Base-by-base conservation (phyloP, 108 stramenopile genomes). In the Pseudonitzschia multiseries region DNA sequence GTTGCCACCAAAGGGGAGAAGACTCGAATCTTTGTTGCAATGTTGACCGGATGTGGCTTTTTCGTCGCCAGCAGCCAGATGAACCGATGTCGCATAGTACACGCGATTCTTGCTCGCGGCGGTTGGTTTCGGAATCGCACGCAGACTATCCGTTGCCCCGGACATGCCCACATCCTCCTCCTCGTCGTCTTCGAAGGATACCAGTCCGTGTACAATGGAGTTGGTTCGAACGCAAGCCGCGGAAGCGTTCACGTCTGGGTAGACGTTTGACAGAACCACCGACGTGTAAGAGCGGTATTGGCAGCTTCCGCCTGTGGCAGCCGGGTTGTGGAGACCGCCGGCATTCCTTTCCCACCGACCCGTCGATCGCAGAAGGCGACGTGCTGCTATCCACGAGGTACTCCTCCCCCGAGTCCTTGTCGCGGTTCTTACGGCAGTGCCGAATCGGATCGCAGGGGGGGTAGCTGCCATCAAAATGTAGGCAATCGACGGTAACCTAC, bases 181-280 rank as follows among this genome's bases (percentile, higher is more conserved):
- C 20, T 26, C 22, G 2, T 36, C 1, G 56, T 24, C 17, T 67
- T 20, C 40, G 10, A 71, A 44, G 0, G 54, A 20, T 9, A 65
- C 73, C 61, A 86, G 79, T n/a, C 83, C 73, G 3, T 82, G 67
- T 26, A 90, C 27, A 15, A 87, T 75, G 8, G 69, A 77, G 29
- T 44, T 69, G 5, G 89, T 90, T 33, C 89, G 71, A 6, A 74
- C 83, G 33, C 90, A 87, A 18, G 90, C 90, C 6, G 90, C 90
- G 13, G 86, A 83, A 21, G 87, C 86, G 43, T 73, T 74, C 4
- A 82, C 78, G 80, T 91, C 83, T 8, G 90, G 90, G 71, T 79
- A 87, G 0, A 85, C 60, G 40, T 73, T 78, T n/a, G 87, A 74
- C 10, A 87, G 76, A 1, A 91, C 33, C 42, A 74, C 43, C 53